phyloP scores from a whole-genome alignment of 805 yeast species.

The Myxozyma vanderwaltii region DNA sequence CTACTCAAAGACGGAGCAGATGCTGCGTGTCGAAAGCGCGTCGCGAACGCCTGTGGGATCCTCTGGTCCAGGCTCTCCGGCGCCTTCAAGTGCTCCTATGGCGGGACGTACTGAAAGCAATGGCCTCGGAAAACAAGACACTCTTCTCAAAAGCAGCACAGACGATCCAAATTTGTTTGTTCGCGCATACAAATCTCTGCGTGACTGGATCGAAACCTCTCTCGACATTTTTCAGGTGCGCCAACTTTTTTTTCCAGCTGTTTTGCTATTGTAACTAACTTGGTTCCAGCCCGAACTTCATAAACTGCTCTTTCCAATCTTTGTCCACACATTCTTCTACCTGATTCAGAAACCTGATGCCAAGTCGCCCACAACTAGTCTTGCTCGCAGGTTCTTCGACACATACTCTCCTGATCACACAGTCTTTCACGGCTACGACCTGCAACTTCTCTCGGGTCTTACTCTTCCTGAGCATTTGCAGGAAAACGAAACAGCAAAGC shows the following conservation, averaged over 20 bases:
- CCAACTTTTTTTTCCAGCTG: too few relatives aligned
- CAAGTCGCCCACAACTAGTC: slow-evolving; percentile 20
- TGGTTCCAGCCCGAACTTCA: slow-evolving; percentile 66
- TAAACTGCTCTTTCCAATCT: slow-evolving; percentile 86
- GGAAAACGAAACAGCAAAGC: slow-evolving; percentile 79
- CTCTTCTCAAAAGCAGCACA: slow-evolving; percentile 23
- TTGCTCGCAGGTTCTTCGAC: slow-evolving; percentile 74
- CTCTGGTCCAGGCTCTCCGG: slow-evolving; percentile 24
- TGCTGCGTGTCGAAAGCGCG: slow-evolving; percentile 76
- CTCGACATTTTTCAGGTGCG: slow-evolving; percentile 71
- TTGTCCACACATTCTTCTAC: slow-evolving; percentile 83
- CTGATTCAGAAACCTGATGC: slow-evolving; percentile 65
- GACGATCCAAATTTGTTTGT: slow-evolving; percentile 69
- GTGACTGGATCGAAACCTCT: slow-evolving; percentile 88
- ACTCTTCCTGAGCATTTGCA: slow-evolving; percentile 77
- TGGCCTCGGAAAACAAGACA: slow-evolving; percentile 41
- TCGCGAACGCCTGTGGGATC: slow-evolving; percentile 35
- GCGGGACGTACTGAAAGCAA: slow-evolving; percentile 33
- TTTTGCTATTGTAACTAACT: too few relatives aligned
- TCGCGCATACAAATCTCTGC: slow-evolving; percentile 77
- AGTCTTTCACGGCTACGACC: slow-evolving; percentile 75
- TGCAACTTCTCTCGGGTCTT: slow-evolving; percentile 69
- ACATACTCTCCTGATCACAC: slow-evolving; percentile 72
- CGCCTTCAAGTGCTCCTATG: slow-evolving; percentile 6
- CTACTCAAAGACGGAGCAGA: slow-evolving; percentile 89